Conservation (phyloP, 257 asterid species). For the Sherardia arvensis region DNA sequence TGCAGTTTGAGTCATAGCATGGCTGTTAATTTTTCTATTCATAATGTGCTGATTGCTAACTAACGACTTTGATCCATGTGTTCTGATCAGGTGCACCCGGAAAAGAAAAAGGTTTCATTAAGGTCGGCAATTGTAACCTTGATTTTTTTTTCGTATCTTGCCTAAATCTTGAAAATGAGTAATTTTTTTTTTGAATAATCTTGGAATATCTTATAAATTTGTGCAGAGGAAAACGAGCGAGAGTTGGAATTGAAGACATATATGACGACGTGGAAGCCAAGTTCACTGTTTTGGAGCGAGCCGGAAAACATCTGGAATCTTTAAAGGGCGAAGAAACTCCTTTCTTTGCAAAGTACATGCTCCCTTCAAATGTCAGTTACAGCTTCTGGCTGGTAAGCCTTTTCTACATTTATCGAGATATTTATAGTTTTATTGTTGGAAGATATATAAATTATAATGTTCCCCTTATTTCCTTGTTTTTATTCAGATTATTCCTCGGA, state of each 20-base stretch:
- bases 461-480: not conserved
- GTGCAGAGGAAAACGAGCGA: conserved; percentile 31
- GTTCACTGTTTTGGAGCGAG: conserved; percentile 57
- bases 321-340: conserved; percentile 39
- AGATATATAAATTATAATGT: conserved; percentile 1
- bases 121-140: conserved; percentile 21
- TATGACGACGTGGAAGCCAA: conserved; percentile 54
- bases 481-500: conserved; percentile 64
- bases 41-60: not conserved
- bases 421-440: not conserved
- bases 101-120: conserved; percentile 28
- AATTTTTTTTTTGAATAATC: conserved; percentile 8
- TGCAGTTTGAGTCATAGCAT: not conserved
- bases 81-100: conserved; percentile 35
- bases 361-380: conserved; percentile 80
- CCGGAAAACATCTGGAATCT: conserved; percentile 35
- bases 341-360: conserved; percentile 67
- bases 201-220: conserved; percentile 5
- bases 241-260: conserved; percentile 35
- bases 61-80: conserved; percentile 15
- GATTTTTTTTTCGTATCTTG: not conserved
- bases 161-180: not conserved
- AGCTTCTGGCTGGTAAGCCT: conserved; percentile 90
- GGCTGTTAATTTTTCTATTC: not conserved
- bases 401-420: conserved; percentile 1